Evolutionary conservation across 1,284 basidiomycete genomes (phyloP).

Genomic region (Sporisorium reilianum): DNA sequence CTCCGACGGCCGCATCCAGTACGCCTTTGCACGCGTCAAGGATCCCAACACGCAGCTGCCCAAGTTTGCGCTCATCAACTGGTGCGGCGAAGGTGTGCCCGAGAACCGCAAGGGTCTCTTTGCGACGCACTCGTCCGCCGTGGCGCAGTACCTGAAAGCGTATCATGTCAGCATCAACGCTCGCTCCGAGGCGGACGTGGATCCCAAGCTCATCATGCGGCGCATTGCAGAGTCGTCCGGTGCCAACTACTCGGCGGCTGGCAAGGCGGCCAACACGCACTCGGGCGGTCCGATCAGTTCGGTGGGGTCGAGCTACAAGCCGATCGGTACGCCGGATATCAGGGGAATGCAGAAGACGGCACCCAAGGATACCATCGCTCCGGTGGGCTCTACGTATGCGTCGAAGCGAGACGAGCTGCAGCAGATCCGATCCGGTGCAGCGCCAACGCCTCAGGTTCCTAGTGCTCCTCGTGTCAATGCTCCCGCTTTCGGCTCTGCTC

Average conservation of each 20-base stretch:
- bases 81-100: constrained; percentile 93
- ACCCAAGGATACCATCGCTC: constrained; percentile 58
- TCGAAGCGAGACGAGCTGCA: constrained; percentile 63
- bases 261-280: constrained; percentile 64
- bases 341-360: constrained; percentile 59
- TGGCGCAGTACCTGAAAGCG: constrained; percentile 84
- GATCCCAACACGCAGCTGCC: constrained; percentile 90
- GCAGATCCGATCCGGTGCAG: constrained; percentile 57
- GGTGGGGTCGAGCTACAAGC: constrained; percentile 64
- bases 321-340: constrained; percentile 67
- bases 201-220: constrained; percentile 74
- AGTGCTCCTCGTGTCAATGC: constrained; percentile 32
- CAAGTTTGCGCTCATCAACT: constrained; percentile 85
- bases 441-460: constrained; percentile 27
- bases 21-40: constrained; percentile 87
- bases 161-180: constrained; percentile 90
- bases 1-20: constrained; percentile 93
- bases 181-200: constrained; percentile 80
- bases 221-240: constrained; percentile 90
- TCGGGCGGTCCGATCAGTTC: constrained; percentile 59
- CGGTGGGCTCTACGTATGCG: constrained; percentile 63
- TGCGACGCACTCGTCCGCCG: constrained; percentile 83
- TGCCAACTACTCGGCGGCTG: constrained; percentile 80
- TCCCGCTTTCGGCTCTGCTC: constrained; percentile 39
- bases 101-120: constrained; percentile 92